Percentiles rank a stretch among this genome's conserved stretches.
Conservation (phyloP, 1,139 yeast genomes). For the Suhomyces kunorum region DNA sequence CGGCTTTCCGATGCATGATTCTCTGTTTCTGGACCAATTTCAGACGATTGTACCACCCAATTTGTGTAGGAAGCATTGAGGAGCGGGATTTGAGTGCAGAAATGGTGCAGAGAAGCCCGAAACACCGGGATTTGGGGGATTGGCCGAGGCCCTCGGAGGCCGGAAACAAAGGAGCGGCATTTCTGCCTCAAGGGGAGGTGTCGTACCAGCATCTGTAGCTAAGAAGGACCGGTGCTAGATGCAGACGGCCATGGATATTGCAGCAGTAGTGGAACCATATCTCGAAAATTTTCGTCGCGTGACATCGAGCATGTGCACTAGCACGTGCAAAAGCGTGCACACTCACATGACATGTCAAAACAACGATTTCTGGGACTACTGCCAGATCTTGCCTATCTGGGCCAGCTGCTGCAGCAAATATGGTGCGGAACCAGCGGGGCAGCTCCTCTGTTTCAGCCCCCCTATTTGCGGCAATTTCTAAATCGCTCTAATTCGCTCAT, state of each 20-base stretch:
- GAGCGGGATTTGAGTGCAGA: conserved; percentile 28
- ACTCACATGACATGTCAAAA: background rate
- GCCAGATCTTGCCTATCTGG: background rate
- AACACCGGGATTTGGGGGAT: conserved; percentile 22
- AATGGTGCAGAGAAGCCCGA: conserved; percentile 26
- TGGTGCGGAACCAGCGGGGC: too few relatives aligned
- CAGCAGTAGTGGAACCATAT: background rate
- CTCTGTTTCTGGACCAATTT: background rate
- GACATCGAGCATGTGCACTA: background rate
- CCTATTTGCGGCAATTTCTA: background rate
- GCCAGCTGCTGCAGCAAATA: background rate
- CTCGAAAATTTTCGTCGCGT: conserved; percentile 6
- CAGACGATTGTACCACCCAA: conserved; percentile 20
- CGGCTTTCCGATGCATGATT: background rate
- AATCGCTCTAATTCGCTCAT: background rate
- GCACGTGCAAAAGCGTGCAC: background rate
- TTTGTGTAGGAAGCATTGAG: conserved; percentile 28
- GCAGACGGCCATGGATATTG: background rate
- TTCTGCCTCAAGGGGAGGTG: conserved; percentile 25
- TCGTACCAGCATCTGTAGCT: conserved; percentile 22
- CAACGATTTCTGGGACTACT: too few relatives aligned
- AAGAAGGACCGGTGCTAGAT: background rate
- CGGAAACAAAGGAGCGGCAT: conserved; percentile 23
- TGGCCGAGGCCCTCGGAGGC: conserved; percentile 22
- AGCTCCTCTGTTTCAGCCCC: background rate